Percentiles rank a stretch among this genome's conserved stretches.
Conservation (phyloP, 2,329 filamentous ascomycete genomes). For the Penicillium capsulatum region DNA sequence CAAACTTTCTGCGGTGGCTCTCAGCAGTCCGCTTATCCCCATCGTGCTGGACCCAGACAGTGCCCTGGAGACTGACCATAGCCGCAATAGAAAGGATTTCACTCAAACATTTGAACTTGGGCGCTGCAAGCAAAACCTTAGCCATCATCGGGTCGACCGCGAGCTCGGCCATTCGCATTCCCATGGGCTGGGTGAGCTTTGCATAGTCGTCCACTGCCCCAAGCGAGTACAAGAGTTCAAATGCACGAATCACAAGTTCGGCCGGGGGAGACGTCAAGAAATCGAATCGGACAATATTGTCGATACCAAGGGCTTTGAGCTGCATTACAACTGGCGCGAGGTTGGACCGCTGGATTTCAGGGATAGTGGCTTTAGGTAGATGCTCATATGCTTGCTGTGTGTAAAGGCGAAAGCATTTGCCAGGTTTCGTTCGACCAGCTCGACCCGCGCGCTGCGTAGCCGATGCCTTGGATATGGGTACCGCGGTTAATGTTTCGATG, state of each 20-base stretch:
- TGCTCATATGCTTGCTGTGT: conserved; percentile 67
- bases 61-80: conserved; percentile 83
- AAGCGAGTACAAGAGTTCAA: conserved; percentile 82
- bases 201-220: conserved; percentile 86
- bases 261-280: conserved; percentile 83
- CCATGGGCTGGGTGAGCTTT: conserved; percentile 84
- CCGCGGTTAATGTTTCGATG: conserved; percentile 80
- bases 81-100: conserved; percentile 90
- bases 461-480: conserved; percentile 81
- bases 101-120: conserved; percentile 70
- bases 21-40: conserved; percentile 73
- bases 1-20: conserved; percentile 72
- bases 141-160: conserved; percentile 95
- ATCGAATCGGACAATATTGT: conserved; percentile 87
- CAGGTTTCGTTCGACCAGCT: conserved; percentile 80
- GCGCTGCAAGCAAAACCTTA: conserved; percentile 73
- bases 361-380: conserved; percentile 69
- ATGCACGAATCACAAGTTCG: conserved; percentile 75
- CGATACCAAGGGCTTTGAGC: conserved; percentile 89
- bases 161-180: conserved; percentile 85
- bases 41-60: conserved; percentile 76
- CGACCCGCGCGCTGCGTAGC: conserved; percentile 88
- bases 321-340: conserved; percentile 84
- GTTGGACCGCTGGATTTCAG: conserved; percentile 90
- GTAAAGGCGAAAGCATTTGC: conserved; percentile 92